Conservation (phyloP, 768 basidiomycete species). For the Aureoboletus auriporus region DNA sequence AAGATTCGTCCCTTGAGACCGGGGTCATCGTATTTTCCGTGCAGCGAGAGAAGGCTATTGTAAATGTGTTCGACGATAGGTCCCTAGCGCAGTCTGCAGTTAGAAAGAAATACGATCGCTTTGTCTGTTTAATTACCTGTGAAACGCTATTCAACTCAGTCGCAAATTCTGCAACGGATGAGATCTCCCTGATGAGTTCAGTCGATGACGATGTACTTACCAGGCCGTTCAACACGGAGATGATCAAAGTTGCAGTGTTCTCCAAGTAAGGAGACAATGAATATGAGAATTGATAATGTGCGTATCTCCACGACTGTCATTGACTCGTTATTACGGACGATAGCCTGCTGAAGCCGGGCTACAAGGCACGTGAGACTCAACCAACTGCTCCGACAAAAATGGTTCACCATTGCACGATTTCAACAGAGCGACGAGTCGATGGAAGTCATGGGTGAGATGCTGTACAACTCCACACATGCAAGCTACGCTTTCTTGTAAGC, state of each 20-base stretch:
- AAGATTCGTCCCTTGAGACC: constrained; percentile 68
- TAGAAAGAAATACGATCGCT: neutral
- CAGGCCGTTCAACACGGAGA: constrained; percentile 55
- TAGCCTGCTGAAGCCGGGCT: constrained; percentile 63
- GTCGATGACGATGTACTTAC: constrained; percentile 36
- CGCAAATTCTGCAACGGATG: constrained; percentile 42
- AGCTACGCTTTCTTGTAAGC: constrained; percentile 87
- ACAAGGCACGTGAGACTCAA: constrained; percentile 12
- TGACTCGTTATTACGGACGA: constrained; percentile 39
- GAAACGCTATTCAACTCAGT: constrained; percentile 57
- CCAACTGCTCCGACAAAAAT: neutral
- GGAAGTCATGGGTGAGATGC: constrained; percentile 83
- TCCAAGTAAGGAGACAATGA: constrained; percentile 79
- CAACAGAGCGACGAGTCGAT: constrained; percentile 69
- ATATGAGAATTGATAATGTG: constrained; percentile 66
- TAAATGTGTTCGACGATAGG: constrained; percentile 86
- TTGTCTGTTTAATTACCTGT: constrained; percentile 33
- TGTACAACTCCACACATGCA: constrained; percentile 87
- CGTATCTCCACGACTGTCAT: constrained; percentile 48
- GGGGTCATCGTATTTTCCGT: constrained; percentile 58
- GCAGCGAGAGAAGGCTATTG: constrained; percentile 61
- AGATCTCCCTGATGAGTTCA: neutral
- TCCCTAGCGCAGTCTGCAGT: constrained; percentile 35
- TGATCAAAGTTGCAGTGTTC: constrained; percentile 89
- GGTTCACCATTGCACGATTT: constrained; percentile 76